These are phyloP conservation scores for Podaxis rugospora DNA, from an alignment of 768 basidiomycete species.

Conservation along the genomic window DNA sequence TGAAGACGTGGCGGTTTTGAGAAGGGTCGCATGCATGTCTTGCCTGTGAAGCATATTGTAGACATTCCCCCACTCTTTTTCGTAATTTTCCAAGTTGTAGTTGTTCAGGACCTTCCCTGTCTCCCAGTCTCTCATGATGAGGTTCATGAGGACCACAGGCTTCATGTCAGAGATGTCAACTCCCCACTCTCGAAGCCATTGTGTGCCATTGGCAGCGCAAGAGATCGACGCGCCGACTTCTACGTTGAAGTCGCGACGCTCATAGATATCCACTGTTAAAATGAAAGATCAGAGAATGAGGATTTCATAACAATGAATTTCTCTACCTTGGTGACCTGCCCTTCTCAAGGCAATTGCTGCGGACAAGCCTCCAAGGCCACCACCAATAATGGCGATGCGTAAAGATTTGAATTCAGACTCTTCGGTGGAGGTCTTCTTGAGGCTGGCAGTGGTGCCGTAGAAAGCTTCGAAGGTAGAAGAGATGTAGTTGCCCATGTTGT, in stretches of 20 bases:
- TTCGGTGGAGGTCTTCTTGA: neutral
- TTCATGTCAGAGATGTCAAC: constrained; percentile 26
- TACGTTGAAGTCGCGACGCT: constrained; percentile 25
- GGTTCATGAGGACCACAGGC: constrained; percentile 26
- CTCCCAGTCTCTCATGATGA: constrained; percentile 31
- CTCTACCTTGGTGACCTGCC: constrained; percentile 22
- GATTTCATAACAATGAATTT: neutral
- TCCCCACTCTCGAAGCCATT: constrained; percentile 29
- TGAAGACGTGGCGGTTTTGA: constrained; percentile 20
- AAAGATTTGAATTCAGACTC: constrained; percentile 13
- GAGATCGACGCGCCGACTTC: constrained; percentile 31
- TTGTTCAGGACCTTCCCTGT: constrained; percentile 25
- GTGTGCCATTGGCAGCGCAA: constrained; percentile 29
- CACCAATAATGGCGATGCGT: constrained; percentile 17
- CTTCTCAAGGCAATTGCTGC: constrained; percentile 23
- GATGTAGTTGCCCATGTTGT: neutral
- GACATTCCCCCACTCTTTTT: constrained; percentile 25
- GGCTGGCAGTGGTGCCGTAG: neutral
- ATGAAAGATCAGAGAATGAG: too few species aligned
- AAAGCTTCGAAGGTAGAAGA: neutral
- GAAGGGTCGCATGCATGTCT: constrained; percentile 27
- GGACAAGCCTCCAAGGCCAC: constrained; percentile 17
- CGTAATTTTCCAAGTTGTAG: constrained; percentile 26
- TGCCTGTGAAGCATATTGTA: constrained; percentile 29
- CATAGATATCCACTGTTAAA: constrained; percentile 21